These are phyloP conservation scores for Pseudogymnoascus sp. DNA, from an alignment of 2,329 filamentous ascomycete species.

Conservation along the genomic window DNA sequence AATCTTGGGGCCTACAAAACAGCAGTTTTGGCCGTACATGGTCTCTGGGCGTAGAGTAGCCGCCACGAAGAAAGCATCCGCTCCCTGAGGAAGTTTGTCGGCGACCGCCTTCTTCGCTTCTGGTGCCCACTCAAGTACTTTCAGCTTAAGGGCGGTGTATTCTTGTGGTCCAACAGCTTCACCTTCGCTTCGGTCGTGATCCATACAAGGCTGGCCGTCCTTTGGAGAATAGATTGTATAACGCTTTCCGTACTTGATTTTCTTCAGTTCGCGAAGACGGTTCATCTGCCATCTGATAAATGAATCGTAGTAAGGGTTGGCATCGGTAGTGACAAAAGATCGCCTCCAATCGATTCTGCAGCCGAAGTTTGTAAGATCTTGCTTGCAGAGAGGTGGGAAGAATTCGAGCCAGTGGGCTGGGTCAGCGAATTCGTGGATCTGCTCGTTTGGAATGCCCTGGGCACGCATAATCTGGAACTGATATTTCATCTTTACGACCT, in stretches of 20 bases:
- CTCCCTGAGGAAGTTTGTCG: slow-evolving; percentile 69
- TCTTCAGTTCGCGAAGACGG: slow-evolving; percentile 76
- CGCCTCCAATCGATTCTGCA: slow-evolving; percentile 88
- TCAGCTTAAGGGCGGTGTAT: slow-evolving; percentile 87
- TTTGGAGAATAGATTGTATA: slow-evolving; percentile 93
- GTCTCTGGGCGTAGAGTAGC: slow-evolving; percentile 93
- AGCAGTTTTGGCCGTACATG: slow-evolving; percentile 97
- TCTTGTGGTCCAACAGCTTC: slow-evolving; percentile 82
- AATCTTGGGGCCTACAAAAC: slow-evolving; percentile 87
- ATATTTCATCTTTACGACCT: slow-evolving; percentile 90
- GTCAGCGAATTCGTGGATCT: slow-evolving; percentile 91
- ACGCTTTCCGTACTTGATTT: slow-evolving; percentile 87
- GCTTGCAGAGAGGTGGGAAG: slow-evolving; percentile 76
- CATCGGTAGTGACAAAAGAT: slow-evolving; percentile 89
- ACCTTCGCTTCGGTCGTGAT: slow-evolving; percentile 74
- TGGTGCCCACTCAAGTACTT: slow-evolving; percentile 82
- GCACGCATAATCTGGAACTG: slow-evolving; percentile 93
- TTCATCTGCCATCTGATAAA: slow-evolving; percentile 98
- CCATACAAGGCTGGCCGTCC: slow-evolving; percentile 80
- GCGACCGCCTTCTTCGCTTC: slow-evolving; percentile 64
- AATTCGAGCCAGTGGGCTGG: slow-evolving; percentile 85
- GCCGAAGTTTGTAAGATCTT: slow-evolving; percentile 76
- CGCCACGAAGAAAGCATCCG: slow-evolving; percentile 81
- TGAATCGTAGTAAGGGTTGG: slow-evolving; percentile 92
- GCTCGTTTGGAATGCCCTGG: slow-evolving; percentile 75